Base-by-base conservation (phyloP, 2,329 filamentous ascomycete species). In the Colletotrichum musae region DNA sequence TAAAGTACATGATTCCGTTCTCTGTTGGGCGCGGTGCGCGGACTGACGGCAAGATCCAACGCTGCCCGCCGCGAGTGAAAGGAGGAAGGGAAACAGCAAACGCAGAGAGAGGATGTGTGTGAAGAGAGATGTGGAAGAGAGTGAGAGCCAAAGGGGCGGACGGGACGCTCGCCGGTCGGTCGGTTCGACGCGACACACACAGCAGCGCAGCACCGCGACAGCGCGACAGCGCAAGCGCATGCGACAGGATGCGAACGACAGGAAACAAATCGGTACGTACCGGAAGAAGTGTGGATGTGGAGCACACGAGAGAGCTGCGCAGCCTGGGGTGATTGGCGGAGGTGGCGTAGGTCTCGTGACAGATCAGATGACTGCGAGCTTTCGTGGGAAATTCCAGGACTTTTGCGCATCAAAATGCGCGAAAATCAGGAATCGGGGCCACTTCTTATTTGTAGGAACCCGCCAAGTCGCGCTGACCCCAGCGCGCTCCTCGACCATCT, bases 361-460 rank as follows among this genome's bases (percentile, higher is more conserved):
- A 60, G 57, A 59, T 72, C 70, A 71, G 71, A 63, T 72, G 71
- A 72, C 65, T 53, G 26, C 7, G 9, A 60, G 58, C 43, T 70
- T 68, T 68, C 70, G 70, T 68, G 64, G 64, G 58, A 58, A 59
- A 60, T 48, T 60, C 61, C 60, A 70, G 68, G 68, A 70, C 68
- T 70, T 70, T 70, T 58, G 39, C 48, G 64, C 58, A 69, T 64
- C 39, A 69, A 67, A 64, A 71, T 48, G 53, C 78, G 77, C 79
- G 76, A 80, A 78, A 75, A 77, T 78, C 74, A 76, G 76, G 77
- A 74, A 76, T 79, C 75, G 80, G 80, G 80, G 79, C 77, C 75
- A 75, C 77, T 78, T 80, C 77, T 79, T 82, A 82, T 82, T 82
- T 82, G 80, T 83, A 82, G 77, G 76, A 80, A 75, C 77, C 77